A percentile compares a stretch with the other conserved stretches of the same genome.
phyloP scores from a whole-genome alignment of 352 stramenopile species.

The Saprolegnia parasitica region DNA sequence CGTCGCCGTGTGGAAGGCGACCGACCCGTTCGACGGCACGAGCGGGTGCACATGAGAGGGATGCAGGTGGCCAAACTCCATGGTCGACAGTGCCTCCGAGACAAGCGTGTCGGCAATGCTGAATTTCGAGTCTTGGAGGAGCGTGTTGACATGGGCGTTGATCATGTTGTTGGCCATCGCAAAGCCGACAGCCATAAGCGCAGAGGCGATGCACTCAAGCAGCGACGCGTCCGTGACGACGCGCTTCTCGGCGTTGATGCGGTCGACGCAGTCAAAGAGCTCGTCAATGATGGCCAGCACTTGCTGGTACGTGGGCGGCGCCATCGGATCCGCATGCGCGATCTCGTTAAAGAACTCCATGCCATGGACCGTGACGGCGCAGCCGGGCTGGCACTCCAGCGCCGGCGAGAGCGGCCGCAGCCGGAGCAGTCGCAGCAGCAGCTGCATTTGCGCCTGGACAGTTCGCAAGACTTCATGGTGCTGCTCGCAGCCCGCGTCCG shows the following conservation, averaged over 20 bases:
- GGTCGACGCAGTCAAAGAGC: conserved; percentile 19
- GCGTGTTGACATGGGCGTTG: conserved; percentile 13
- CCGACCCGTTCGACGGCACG: conserved; percentile 15
- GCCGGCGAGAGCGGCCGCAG: conserved; percentile 16
- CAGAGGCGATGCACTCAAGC: background rate
- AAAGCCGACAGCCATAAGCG: conserved; percentile 7
- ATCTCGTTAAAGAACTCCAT: conserved; percentile 20
- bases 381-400: conserved; percentile 4
- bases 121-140: conserved; percentile 4
- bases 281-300: conserved; percentile 10
- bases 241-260: conserved; percentile 6
- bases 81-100: background rate
- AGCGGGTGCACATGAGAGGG: conserved; percentile 13
- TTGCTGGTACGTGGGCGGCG: background rate
- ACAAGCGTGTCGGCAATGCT: conserved; percentile 12
- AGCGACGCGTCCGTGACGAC: background rate
- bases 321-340: conserved; percentile 1
- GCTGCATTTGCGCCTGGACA: background rate
- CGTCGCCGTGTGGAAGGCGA: conserved; percentile 12
- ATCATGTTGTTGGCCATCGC: conserved; percentile 24
- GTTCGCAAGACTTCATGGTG: background rate
- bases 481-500: background rate
- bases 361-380: conserved; percentile 7
- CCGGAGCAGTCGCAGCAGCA: background rate
- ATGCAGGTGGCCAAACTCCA: conserved; percentile 23